phyloP scores from a whole-genome alignment of 768 basidiomycete species.

The Mycena polygramma region DNA sequence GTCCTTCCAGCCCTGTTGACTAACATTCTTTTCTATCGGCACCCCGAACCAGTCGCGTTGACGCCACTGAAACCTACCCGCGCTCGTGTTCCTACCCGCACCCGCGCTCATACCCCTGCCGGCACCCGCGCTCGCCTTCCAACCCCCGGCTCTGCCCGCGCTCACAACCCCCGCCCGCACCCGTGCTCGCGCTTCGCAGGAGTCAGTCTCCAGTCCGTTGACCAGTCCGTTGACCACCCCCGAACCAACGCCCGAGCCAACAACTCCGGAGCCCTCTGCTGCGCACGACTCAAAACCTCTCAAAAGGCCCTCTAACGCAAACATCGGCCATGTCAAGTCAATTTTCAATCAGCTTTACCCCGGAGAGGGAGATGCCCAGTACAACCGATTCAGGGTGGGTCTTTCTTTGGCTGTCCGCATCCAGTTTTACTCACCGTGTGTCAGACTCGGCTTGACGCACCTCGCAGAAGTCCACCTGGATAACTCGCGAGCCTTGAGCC shows the following conservation, averaged over 20 bases:
- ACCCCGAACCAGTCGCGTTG: not conserved
- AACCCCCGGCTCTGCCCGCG: not conserved
- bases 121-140: not conserved
- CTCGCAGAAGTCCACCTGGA: constrained; percentile 6
- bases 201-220: constrained; percentile 2
- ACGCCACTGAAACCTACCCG: not conserved
- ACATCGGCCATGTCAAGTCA: constrained; percentile 6
- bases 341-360: constrained; percentile 6
- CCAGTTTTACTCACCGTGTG: constrained; percentile 1
- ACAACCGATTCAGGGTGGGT: constrained; percentile 7
- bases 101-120: too few relatives aligned
- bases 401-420: not conserved
- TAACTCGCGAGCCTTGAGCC: not conserved
- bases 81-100: not conserved
- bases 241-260: constrained; percentile 8
- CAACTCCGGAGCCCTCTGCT: too few relatives aligned
- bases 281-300: not conserved
- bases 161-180: not conserved
- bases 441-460: constrained; percentile 5
- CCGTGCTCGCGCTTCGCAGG: not conserved
- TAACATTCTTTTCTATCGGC: not conserved
- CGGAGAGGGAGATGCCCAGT: not conserved
- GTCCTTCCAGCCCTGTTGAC: constrained; percentile 3
- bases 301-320: constrained; percentile 3
- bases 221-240: constrained; percentile 5